Percentiles rank a stretch among this genome's conserved stretches.
These are phyloP conservation scores for Hemerocallis citrina DNA, from an alignment of 106 monocot genomes.

Conservation along the genomic window DNA sequence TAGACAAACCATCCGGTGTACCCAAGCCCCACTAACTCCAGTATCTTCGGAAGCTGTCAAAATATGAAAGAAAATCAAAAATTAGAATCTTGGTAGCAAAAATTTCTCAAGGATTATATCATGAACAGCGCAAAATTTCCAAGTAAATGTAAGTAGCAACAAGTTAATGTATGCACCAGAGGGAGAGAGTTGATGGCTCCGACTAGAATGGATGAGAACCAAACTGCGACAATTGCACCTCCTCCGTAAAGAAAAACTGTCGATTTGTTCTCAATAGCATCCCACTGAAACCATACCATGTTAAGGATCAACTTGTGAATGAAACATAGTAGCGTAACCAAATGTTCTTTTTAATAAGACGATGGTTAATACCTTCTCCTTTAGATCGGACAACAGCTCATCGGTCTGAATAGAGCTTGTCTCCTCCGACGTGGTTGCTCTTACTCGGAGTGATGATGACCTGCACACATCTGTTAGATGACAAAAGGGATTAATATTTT, in stretches of 20 bases:
- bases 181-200: conserved; percentile 95
- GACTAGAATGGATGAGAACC: conserved; percentile 79
- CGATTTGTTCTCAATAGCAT: conserved; percentile 85
- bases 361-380: conserved; percentile 49
- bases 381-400: conserved; percentile 63
- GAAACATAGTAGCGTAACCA: not conserved
- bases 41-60: conserved; percentile 74
- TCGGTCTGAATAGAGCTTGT: conserved; percentile 37
- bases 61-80: too few species aligned
- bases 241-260: conserved; percentile 88
- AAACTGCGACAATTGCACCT: conserved; percentile 80
- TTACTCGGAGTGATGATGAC: conserved; percentile 43
- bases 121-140: not conserved
- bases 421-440: conserved; percentile 60
- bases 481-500: not conserved
- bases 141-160: too few species aligned
- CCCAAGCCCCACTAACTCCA: conserved; percentile 92
- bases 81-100: too few species aligned
- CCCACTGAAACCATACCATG: conserved; percentile 62
- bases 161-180: conserved; percentile 38
- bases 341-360: not conserved
- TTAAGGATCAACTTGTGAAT: too few species aligned
- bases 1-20: conserved; percentile 98
- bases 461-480: conserved; percentile 42
- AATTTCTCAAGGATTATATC: too few species aligned